Conservation (phyloP, 306 rosid species). For the Erythrophleum fordii region DNA sequence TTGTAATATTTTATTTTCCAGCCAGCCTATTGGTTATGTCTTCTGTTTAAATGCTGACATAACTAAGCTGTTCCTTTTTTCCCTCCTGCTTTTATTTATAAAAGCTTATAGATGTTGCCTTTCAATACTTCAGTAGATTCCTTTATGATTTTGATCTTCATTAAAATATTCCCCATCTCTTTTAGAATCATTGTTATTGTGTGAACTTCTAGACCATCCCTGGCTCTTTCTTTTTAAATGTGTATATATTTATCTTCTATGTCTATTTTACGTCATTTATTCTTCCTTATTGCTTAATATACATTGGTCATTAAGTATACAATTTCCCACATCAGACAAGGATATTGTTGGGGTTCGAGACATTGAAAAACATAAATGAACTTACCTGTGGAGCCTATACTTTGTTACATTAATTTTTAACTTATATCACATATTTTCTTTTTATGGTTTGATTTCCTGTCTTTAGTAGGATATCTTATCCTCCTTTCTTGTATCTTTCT, state of each 20-base stretch:
- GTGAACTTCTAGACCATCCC: background rate
- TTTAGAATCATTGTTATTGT: background rate
- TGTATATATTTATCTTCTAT: background rate
- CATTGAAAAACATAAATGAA: too few relatives aligned
- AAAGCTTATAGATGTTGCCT: background rate
- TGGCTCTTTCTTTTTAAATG: background rate
- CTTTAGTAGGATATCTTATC: too few relatives aligned
- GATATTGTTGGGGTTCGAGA: too few relatives aligned
- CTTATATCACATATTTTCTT: background rate
- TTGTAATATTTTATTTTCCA: background rate
- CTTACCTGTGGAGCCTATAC: too few relatives aligned
- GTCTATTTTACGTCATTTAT: background rate
- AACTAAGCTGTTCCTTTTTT: background rate
- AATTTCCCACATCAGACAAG: background rate
- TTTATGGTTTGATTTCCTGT: too few relatives aligned
- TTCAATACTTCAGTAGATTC: background rate
- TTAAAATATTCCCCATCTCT: background rate
- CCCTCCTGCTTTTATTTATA: background rate
- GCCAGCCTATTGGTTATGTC: background rate
- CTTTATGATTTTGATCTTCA: background rate
- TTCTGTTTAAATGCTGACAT: background rate
- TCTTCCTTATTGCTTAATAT: background rate
- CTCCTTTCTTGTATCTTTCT: too few relatives aligned
- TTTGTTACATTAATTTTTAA: background rate
- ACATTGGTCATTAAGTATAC: background rate